A percentile compares a stretch with the other conserved stretches of the same genome.
Conservation (phyloP, 768 basidiomycete genomes). For the Omphalotus guepiniiformis region DNA sequence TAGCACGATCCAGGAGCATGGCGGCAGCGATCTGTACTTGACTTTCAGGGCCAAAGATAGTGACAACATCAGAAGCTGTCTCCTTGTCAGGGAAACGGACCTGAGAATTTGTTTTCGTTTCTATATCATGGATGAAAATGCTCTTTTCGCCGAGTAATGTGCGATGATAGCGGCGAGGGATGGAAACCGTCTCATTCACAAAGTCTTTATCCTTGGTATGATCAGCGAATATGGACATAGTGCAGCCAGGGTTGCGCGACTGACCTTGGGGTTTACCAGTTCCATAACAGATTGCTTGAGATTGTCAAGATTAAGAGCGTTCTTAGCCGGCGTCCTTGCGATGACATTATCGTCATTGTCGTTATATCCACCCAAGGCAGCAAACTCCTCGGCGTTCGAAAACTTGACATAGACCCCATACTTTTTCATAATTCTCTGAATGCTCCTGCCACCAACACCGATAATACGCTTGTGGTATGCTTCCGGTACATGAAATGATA, state of each 20-base stretch:
- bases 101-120: constrained; percentile 90
- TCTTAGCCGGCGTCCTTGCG: constrained; percentile 97
- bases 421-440: constrained; percentile 99
- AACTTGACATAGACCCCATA: constrained; percentile 99
- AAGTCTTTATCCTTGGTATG: constrained; percentile 87
- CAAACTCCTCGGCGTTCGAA: constrained; percentile 96
- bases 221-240: neutral
- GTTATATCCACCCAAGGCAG: constrained; percentile 87
- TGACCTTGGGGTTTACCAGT: constrained; percentile 91
- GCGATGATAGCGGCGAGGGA: constrained; percentile 93
- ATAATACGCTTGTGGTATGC: constrained; percentile 99
- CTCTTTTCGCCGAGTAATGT: constrained; percentile 93
- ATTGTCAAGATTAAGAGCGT: constrained; percentile 90
- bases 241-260: constrained; percentile 16
- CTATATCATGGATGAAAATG: constrained; percentile 97
- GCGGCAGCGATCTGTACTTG: constrained; percentile 96
- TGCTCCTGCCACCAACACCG: constrained; percentile 95
- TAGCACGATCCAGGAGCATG: constrained; percentile 67
- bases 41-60: constrained; percentile 95
- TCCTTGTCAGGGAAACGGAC: constrained; percentile 94
- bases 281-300: constrained; percentile 97
- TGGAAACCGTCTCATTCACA: constrained; percentile 87
- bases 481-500: constrained; percentile 98
- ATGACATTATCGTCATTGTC: constrained; percentile 99
- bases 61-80: constrained; percentile 89